Percentiles rank a stretch among this genome's conserved stretches.
These are phyloP conservation scores for Leptodermis oblonga DNA, from an alignment of 257 asterid species.

Conservation along the genomic window DNA sequence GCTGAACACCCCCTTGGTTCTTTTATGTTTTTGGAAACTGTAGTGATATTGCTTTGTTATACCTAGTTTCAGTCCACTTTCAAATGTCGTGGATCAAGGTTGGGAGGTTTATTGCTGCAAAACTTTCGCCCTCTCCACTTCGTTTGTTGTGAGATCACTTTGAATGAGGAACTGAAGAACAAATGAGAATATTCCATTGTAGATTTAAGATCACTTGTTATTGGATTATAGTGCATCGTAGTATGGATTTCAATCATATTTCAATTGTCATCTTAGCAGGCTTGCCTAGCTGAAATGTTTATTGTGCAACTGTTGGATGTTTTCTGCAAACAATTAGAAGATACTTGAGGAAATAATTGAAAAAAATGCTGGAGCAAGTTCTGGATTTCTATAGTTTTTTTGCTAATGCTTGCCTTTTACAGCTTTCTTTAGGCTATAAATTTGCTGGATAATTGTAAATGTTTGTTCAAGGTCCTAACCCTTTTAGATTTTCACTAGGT, in stretches of 20 bases:
- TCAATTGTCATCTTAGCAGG: background rate
- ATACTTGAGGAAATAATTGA: background rate
- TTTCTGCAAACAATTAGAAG: background rate
- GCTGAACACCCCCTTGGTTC: background rate
- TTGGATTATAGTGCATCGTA: background rate
- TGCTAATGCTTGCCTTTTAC: background rate
- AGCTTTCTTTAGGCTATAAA: background rate
- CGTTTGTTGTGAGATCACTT: background rate
- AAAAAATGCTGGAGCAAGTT: background rate
- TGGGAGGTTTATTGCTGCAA: background rate
- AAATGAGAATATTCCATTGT: background rate
- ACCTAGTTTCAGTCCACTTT: background rate
- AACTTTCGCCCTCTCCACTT: too few relatives aligned
- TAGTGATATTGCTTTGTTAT: background rate
- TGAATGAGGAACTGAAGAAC: background rate
- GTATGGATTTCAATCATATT: background rate
- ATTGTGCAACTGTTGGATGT: background rate
- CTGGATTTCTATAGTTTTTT: background rate
- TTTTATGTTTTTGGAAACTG: background rate
- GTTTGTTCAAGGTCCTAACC: background rate
- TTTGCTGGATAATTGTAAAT: background rate
- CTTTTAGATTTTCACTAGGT: background rate
- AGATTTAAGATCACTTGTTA: background rate
- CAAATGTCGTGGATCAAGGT: background rate
- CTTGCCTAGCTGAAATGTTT: background rate